These are phyloP conservation scores for Actinidia arguta DNA, from an alignment of 179 eudicot genomes.

Conservation along the genomic window DNA sequence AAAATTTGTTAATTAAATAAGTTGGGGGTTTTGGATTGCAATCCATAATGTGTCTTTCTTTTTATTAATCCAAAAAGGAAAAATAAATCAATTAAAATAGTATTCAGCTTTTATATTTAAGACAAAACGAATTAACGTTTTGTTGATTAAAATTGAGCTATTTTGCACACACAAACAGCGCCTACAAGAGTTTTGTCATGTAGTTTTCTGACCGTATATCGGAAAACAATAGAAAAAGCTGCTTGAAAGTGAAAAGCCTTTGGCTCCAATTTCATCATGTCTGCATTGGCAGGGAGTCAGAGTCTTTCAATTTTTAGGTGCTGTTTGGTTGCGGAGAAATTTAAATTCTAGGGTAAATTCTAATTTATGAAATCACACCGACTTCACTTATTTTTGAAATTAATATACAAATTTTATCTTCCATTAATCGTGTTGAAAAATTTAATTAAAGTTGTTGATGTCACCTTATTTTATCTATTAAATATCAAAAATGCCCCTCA, in stretches of 20 bases:
- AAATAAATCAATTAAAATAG: too few species aligned
- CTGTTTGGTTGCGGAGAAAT: conserved; percentile 5
- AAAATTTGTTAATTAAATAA: too few species aligned
- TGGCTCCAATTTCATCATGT: neutral
- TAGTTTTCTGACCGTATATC: neutral
- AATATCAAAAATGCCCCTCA: too few species aligned
- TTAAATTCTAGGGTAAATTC: neutral
- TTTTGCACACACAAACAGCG: neutral
- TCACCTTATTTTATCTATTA: too few species aligned
- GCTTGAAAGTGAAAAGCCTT: neutral
- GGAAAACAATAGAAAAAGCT: neutral
- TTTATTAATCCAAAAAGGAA: neutral
- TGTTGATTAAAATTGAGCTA: neutral
- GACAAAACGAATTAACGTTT: neutral
- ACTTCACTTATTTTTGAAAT: too few species aligned
- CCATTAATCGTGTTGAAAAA: too few species aligned
- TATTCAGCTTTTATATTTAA: neutral
- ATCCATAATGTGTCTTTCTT: neutral
- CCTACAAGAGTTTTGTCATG: neutral
- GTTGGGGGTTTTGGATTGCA: neutral
- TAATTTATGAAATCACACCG: too few species aligned
- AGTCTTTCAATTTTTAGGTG: neutral
- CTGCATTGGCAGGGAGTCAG: neutral
- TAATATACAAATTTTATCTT: too few species aligned
- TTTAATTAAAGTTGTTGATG: too few species aligned